Conservation (phyloP, 1,284 basidiomycete species). For the Malassezia sp. region DNA sequence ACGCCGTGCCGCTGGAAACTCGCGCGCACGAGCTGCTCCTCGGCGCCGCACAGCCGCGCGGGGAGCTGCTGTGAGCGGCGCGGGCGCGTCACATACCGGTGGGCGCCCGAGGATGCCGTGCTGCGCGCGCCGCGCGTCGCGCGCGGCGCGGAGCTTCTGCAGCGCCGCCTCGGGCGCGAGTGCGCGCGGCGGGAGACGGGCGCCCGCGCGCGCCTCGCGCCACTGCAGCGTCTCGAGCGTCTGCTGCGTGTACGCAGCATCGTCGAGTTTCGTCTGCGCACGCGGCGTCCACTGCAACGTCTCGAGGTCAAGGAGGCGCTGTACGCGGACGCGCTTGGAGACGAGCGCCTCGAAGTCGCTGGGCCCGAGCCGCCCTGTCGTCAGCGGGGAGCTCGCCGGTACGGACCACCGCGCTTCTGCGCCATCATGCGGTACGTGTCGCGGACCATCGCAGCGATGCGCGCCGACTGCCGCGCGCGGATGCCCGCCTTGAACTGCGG, state of each 20-base stretch:
- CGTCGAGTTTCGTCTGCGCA: background rate
- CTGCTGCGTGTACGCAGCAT: constrained; percentile 12
- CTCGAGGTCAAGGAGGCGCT: constrained; percentile 19
- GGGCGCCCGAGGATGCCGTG: constrained; percentile 31
- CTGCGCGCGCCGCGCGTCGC: constrained; percentile 1
- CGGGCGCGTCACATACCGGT: no score
- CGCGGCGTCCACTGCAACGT: constrained; percentile 1
- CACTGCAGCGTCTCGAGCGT: constrained; percentile 12
- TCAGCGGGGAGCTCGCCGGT: no score
- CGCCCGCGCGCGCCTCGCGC: constrained; percentile 7
- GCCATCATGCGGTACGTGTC: constrained; percentile 5
- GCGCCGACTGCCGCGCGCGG: constrained; percentile 11
- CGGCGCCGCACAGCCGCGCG: constrained; percentile 15
- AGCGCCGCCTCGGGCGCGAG: background rate
- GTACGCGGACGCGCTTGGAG: constrained; percentile 15
- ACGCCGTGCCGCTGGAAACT: constrained; percentile 22
- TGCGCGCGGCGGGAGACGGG: constrained; percentile 1
- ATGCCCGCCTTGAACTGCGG: constrained; percentile 4
- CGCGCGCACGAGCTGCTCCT: constrained; percentile 21
- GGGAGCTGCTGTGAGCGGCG: constrained; percentile 31
- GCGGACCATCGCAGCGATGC: constrained; percentile 13
- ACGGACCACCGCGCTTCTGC: no score
- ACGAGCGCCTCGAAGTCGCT: constrained; percentile 18
- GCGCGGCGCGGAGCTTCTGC: background rate
- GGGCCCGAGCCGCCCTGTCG: background rate